Conservation (phyloP, 441 rosid genomes). For the Macaranga tanarius region DNA sequence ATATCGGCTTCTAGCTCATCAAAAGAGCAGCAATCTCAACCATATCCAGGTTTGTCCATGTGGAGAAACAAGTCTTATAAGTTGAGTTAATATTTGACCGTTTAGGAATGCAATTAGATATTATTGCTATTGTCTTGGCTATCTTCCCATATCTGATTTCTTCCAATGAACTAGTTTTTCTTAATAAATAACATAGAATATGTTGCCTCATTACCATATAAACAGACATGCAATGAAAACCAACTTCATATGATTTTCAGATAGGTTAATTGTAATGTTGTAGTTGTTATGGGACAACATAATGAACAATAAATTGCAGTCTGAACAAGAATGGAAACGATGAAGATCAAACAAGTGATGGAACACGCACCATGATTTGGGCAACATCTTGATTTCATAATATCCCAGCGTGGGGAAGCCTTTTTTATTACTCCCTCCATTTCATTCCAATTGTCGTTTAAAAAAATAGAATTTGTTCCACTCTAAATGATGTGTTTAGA, state of each 20-base stretch:
- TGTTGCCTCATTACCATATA: neutral
- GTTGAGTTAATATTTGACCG: neutral
- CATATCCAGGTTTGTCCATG: constrained; percentile 57
- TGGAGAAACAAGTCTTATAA: constrained; percentile 8
- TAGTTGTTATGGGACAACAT: neutral
- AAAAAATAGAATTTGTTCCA: too few relatives aligned
- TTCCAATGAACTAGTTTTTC: neutral
- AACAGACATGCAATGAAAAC: neutral
- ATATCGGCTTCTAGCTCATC: constrained; percentile 53
- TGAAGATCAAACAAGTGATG: neutral
- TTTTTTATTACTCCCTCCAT: too few relatives aligned
- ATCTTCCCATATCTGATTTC: neutral
- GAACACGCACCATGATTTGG: neutral
- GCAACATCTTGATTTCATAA: neutral
- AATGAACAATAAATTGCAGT: neutral
- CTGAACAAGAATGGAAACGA: neutral
- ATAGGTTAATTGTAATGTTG: neutral
- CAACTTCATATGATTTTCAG: neutral
- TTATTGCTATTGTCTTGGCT: neutral
- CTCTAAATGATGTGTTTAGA: too few relatives aligned
- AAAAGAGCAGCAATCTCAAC: constrained; percentile 47
- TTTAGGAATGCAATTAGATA: neutral
- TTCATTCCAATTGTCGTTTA: too few relatives aligned
- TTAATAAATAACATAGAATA: neutral
- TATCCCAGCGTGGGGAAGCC: neutral